phyloP scores from a whole-genome alignment of 2,329 filamentous ascomycete species.

The Neonectria magnoliae region DNA sequence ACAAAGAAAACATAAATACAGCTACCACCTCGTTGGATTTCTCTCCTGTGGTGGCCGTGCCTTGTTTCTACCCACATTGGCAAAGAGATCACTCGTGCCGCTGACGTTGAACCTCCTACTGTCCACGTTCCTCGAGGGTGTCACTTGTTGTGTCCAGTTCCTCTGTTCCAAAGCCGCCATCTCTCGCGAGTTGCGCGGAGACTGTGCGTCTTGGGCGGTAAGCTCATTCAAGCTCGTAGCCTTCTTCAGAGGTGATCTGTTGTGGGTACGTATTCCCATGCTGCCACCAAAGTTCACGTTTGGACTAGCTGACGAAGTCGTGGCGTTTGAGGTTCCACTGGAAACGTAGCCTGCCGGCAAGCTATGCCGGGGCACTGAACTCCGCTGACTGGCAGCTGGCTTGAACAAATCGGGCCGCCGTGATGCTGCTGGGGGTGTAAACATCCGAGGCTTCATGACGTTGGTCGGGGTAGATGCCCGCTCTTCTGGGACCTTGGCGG shows the following conservation, averaged over 20 bases:
- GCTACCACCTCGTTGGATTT: constrained; percentile 51
- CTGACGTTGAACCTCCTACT: constrained; percentile 39
- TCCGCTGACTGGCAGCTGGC: constrained; percentile 42
- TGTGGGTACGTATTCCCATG: constrained; percentile 82
- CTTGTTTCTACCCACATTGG: constrained; percentile 49
- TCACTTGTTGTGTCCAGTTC: constrained; percentile 50
- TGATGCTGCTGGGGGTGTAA: constrained; percentile 52
- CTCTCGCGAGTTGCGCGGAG: constrained; percentile 69
- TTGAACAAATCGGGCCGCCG: constrained; percentile 50
- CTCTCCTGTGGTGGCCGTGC: constrained; percentile 53
- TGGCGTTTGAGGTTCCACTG: constrained; percentile 35
- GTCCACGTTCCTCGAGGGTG: constrained; percentile 53
- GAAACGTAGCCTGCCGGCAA: constrained; percentile 48
- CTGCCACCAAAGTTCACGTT: constrained; percentile 70
- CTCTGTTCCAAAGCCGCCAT: constrained; percentile 68
- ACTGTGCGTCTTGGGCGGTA: constrained; percentile 51
- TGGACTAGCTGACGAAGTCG: constrained; percentile 37
- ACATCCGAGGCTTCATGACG: constrained; percentile 53
- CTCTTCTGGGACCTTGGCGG: constrained; percentile 58
- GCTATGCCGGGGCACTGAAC: constrained; percentile 47
- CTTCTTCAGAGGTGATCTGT: constrained; percentile 85
- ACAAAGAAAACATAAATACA: neutral
- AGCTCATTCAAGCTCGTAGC: constrained; percentile 71
- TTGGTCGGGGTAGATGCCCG: constrained; percentile 48
- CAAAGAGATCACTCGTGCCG: constrained; percentile 51